Base-by-base conservation (phyloP, 306 rosid species). In the Cicer bijugum region DNA sequence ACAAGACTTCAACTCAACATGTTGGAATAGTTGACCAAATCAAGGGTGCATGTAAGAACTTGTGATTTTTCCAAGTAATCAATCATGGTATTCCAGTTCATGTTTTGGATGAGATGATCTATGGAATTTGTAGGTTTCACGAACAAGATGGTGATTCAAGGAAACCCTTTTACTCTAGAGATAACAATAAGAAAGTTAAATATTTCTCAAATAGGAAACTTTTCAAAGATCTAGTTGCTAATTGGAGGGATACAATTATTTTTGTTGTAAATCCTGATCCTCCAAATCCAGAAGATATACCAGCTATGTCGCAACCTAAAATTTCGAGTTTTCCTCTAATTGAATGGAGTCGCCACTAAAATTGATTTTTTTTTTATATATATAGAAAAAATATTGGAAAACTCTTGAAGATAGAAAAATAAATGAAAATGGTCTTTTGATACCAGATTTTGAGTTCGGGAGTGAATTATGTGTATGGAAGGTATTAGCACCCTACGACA, bases 111-210 rank as follows among this genome's bases (percentile, higher is more conserved):
- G 74, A 82, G 35, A 81, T 78, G 71, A 82, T 67, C 9, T 19
- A 53, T 19, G 88, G 87, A 33, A 69, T 82, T 15, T 61, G 15
- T 5, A 65, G 82, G 17, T 84, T 87, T 78, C 81, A 78, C 56
- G 88, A 84, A 71, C 84, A 82, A 47, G 84, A 82, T 1, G 53
- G 1, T 9, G 1, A 69, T 45, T 56, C 23, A 8, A 82, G 51
- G 72, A 80, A 74, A 47, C 15, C 3, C 1, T 57, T 75, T 0
- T 87, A 85, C 23, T 12, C 84, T 0, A n/a, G 80, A 2, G 86
- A 85, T 20, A 12, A 0, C 0, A 12, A 33, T 42, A 62, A 53
- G 50, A 71, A 62, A 52, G 82, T 78, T 1, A 51, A 60, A 2
- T 51, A 1, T 20, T 20, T 70, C 14, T 78, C 67, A 39, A 78